A percentile compares a stretch with the other conserved stretches of the same genome.
phyloP scores from a whole-genome alignment of 2,329 filamentous ascomycete species.

The Cercospora sesami region DNA sequence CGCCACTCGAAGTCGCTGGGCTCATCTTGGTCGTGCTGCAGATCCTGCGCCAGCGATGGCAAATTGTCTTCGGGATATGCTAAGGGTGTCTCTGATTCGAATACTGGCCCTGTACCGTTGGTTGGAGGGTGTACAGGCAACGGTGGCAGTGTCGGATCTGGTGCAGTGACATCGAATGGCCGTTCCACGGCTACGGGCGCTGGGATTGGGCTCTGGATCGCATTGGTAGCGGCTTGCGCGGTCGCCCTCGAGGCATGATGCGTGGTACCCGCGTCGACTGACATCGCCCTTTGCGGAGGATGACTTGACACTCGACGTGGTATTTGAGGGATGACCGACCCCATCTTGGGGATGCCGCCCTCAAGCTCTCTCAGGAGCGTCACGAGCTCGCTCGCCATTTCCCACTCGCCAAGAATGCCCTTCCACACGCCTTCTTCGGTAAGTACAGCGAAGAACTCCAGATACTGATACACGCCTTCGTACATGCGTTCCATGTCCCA shows the following conservation, averaged over 20 bases:
- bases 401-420: slow-evolving; percentile 84
- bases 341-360: slow-evolving; percentile 75
- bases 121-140: slow-evolving; percentile 34
- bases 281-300: slow-evolving; percentile 31
- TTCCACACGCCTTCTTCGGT: slow-evolving; percentile 84
- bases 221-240: slow-evolving; percentile 9
- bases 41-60: slow-evolving; percentile 16
- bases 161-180: slow-evolving; percentile 57
- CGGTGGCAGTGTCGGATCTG: slow-evolving; percentile 39
- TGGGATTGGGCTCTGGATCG: slow-evolving; percentile 19
- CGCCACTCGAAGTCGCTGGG: slow-evolving; percentile 69
- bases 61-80: slow-evolving; percentile 43
- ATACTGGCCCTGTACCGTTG: slow-evolving; percentile 43
- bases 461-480: slow-evolving; percentile 88
- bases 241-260: slow-evolving; percentile 16
- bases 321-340: slow-evolving; percentile 56
- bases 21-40: slow-evolving; percentile 57
- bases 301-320: slow-evolving; percentile 27
- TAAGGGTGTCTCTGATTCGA: slow-evolving; percentile 46
- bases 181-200: slow-evolving; percentile 59
- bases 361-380: slow-evolving; percentile 85
- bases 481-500: slow-evolving; percentile 99
- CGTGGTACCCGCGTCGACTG: slow-evolving; percentile 32
- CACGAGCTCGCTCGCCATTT: slow-evolving; percentile 84
- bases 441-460: slow-evolving; percentile 88